Evolutionary conservation across 2,329 filamentous ascomycete species (phyloP), one percentile per base, ranked within the genome.

Genomic region (Ambrosiella beaveri): DNA sequence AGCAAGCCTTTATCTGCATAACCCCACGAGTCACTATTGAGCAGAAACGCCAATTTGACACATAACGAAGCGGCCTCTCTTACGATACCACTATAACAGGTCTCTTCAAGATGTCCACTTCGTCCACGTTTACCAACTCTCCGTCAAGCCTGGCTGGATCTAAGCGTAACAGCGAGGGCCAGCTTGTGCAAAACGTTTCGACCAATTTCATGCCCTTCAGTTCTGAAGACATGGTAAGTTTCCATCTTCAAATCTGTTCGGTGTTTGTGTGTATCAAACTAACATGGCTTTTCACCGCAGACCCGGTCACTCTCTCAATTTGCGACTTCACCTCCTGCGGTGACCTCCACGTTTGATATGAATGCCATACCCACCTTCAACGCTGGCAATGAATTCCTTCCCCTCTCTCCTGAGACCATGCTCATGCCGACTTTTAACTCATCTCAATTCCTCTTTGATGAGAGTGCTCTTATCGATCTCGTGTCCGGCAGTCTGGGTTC

Each of bases 151-250:
- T 54, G 12, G 56, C 45, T 37, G 59, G 59, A 36, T 56, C 52
- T 38, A 60, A 60, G 56, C 59, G 59, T 45, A 60, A 60, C 59
- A 58, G 59, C 52, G 52, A 58, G 15, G 59, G 56, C 11, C 51
- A 37, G 51, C 12, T 51, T 27, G 12, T 52, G 38, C 47, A 50
- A 50, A 44, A 36, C 53, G 39, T 39, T 12, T 36, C 37, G 39
- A 27, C 54, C 15, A 7, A 8, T 35, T 56, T 9, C 27, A 35
- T 47, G 40, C 2, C 44, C 12, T 59, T 51, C 37, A 13, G 8
- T 38, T 38, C 41, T 17, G 56, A 52, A 2, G 15, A 52, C 7
- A 56, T 60, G 36, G 59, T 60, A 52, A 40, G 59, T 44, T 27
- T 4, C 27, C 1, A 49, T 49, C 3, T 49, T 49, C 15, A n/a